Conservation (phyloP, 2,329 filamentous ascomycete species). For the Alternaria longipes region DNA sequence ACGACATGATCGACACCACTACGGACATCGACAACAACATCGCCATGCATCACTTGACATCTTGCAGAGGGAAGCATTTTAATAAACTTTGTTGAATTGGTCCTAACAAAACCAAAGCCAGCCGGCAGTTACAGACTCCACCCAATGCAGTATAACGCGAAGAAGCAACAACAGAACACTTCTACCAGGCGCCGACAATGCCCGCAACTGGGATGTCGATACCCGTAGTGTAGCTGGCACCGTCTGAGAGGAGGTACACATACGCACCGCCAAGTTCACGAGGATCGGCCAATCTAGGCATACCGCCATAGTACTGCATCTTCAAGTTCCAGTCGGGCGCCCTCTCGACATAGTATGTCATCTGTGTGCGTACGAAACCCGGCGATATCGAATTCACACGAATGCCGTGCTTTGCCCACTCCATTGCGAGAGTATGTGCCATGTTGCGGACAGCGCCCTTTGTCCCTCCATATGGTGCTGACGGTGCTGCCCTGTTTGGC, state of each 20-base stretch:
- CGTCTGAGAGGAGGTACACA: conserved; percentile 59
- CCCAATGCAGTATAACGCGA: conserved; percentile 29
- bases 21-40: not conserved
- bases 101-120: conserved; percentile 14
- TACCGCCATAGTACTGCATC: conserved; percentile 64
- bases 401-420: conserved; percentile 84
- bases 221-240: conserved; percentile 59
- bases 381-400: conserved; percentile 86
- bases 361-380: conserved; percentile 82
- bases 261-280: conserved; percentile 62
- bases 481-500: conserved; percentile 62
- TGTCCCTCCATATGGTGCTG: conserved; percentile 58
- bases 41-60: not conserved
- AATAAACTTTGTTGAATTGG: conserved; percentile 11
- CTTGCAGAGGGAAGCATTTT: not conserved
- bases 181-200: conserved; percentile 57
- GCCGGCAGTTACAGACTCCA: conserved; percentile 23
- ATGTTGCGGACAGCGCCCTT: conserved; percentile 56
- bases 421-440: conserved; percentile 71
- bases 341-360: conserved; percentile 61
- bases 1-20: not conserved
- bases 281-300: conserved; percentile 61
- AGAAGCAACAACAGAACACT: not conserved
- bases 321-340: conserved; percentile 62
- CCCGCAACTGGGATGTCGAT: conserved; percentile 61